phyloP scores from a whole-genome alignment of 2,329 filamentous ascomycete genomes.

The Aspergillus ochraceus region DNA sequence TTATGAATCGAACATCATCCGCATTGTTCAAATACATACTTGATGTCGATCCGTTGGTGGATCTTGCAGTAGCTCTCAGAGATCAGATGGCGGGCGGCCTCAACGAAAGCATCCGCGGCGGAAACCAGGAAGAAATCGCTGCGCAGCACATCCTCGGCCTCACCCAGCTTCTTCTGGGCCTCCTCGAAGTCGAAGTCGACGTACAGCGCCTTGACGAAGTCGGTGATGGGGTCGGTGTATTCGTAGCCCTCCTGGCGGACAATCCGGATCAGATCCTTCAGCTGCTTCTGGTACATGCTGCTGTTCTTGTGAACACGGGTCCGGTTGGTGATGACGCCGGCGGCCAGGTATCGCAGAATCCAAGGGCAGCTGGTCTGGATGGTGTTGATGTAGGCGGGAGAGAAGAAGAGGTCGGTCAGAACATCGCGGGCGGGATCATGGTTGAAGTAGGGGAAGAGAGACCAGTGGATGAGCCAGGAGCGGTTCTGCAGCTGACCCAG shows the following conservation, averaged over 20 bases:
- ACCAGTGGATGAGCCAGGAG: constrained; percentile 97
- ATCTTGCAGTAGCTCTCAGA: constrained; percentile 99
- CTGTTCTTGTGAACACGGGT: constrained; percentile 75
- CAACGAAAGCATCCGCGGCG: constrained; percentile 84
- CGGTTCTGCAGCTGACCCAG: constrained; percentile 94
- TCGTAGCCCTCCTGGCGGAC: constrained; percentile 97
- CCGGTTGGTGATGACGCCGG: constrained; percentile 92
- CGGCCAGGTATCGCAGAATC: constrained; percentile 91
- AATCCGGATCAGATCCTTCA: constrained; percentile 95
- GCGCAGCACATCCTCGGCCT: constrained; percentile 87
- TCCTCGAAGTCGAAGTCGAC: constrained; percentile 97
- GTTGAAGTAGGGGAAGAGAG: constrained; percentile 98
- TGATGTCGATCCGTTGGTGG: constrained; percentile 96
- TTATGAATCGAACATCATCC: not conserved
- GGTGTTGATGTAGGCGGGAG: constrained; percentile 96
- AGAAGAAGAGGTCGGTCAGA: constrained; percentile 96
- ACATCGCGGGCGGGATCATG: constrained; percentile 85
- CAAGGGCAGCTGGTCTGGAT: constrained; percentile 98
- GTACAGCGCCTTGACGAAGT: constrained; percentile 94
- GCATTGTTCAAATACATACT: constrained; percentile 50
- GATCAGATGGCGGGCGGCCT: constrained; percentile 91
- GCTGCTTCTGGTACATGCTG: constrained; percentile 90
- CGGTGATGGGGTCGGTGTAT: constrained; percentile 92
- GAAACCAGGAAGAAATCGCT: constrained; percentile 93
- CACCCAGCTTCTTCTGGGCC: constrained; percentile 81